Base-by-base conservation (phyloP, 306 rosid genomes). In the Sophora flavescens region DNA sequence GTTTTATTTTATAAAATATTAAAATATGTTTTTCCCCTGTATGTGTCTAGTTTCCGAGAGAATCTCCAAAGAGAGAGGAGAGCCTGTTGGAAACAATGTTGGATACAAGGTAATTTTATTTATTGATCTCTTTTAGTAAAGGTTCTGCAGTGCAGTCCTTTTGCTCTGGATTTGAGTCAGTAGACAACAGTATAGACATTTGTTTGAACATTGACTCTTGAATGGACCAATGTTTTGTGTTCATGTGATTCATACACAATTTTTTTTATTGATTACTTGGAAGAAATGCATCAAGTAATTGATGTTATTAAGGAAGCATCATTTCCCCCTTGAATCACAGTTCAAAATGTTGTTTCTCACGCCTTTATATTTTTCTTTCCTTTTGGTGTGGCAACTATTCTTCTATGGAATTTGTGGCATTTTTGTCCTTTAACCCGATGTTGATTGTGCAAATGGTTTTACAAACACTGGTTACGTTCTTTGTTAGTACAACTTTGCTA, bases 41-140 rank as follows among this genome's bases (percentile, higher is more conserved):
- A 84, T 60, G 36, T 72, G 69, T 78, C 17, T 83, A 94, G 98
- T 94, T 85, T 88, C 98, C 28, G 98, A 94, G 85, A 88, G 98
- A 81, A 89, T 94, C 50, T 60, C 96, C 54, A 51, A 58, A 44
- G 98, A 94, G 88, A 94, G 96, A 86, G 98, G 97, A 69, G 90
- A 87, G 80, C 30, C 52, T 70, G 61, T 91, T 78, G 98, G 98
- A 54, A 82, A 84, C 51, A 84, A 85, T 86, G 81, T 94, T 76
- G 98, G 97, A 78, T 94, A 90, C 83, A 94, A 94, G 98, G 98
- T 92, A 92, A 82, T 80, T 48, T 68, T 78, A 61, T 53, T 78
- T 63, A 52, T 52, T 18, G 84, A 42, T 75, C 81, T 77, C 65
- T 80, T 45, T 41, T 61, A 36, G 54, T 63, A 13, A 47, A 22